Conservation (phyloP, 2,329 filamentous ascomycete genomes). For the Pezicula neosporulosa region DNA sequence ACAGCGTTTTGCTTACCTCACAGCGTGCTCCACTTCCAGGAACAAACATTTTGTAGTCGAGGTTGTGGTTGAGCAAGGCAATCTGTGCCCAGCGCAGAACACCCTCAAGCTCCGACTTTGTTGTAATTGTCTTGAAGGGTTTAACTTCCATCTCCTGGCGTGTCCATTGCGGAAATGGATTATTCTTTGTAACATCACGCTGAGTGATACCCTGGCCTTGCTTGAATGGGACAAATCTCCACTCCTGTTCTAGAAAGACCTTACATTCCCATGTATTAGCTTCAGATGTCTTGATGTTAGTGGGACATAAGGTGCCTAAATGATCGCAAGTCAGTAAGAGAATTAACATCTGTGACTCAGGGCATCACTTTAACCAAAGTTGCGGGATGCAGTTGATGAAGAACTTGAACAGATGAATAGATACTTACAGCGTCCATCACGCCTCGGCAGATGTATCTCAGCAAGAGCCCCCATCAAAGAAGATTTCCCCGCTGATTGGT, state of each 20-base stretch:
- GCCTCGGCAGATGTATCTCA: constrained; percentile 69
- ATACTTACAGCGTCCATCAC: constrained; percentile 59
- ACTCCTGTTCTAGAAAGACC: constrained; percentile 64
- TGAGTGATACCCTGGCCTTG: background rate
- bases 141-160: constrained; percentile 36
- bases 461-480: constrained; percentile 60
- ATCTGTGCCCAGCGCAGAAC: constrained; percentile 72
- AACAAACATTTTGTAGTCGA: constrained; percentile 41
- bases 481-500: constrained; percentile 82
- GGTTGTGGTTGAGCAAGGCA: constrained; percentile 68
- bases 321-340: too few relatives aligned
- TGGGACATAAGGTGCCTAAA: constrained; percentile 63
- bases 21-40: constrained; percentile 33
- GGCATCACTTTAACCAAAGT: too few relatives aligned
- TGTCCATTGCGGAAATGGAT: constrained; percentile 64
- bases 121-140: constrained; percentile 61
- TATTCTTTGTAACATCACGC: constrained; percentile 14
- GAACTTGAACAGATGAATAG: too few relatives aligned
- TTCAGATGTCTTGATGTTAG: constrained; percentile 67
- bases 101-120: constrained; percentile 61
- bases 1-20: constrained; percentile 25
- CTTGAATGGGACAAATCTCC: constrained; percentile 43
- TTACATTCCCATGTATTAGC: constrained; percentile 64
- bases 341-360: too few relatives aligned
- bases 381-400: too few relatives aligned